Base-by-base conservation (phyloP, 2,329 filamentous ascomycete genomes). In the Bipolaris oryzae region DNA sequence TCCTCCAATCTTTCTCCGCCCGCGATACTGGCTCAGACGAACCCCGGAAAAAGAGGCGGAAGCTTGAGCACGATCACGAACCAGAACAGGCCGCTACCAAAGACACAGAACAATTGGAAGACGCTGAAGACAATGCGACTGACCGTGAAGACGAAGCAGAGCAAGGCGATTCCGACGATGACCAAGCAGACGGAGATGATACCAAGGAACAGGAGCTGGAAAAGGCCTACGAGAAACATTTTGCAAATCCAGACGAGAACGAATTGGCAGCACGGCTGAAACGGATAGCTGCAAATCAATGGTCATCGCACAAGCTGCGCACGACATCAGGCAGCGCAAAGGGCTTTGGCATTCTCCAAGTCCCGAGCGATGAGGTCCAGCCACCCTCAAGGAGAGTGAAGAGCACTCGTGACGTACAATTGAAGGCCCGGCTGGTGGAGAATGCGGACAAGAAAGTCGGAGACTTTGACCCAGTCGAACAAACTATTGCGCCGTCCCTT, bases 221-320 rank as follows among this genome's bases (percentile, higher is more conserved):
- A 5, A 90, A 96, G 73, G 89, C 91, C 0, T 97, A 96, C 69
- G 89, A 95, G 61, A 78, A 80, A 7, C 94, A 97, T 76, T 96
- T 96, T 72, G 85, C 86, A 33, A 82, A 82, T 39, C 86, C 87
- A 0, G 84, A 93, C 43, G 85, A 89, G 46, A 80, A 82, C 5
- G 76, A 83, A 39, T 77, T 92, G 7, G 78, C 82, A 1, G 77
- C 78, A 63, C 84, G 77, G 34, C 69, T 85, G 34, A 76, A 82
- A 56, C 75, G 78, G 18, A 77, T 81, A 28, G 70, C 77, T 6
- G 71, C 77, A 10, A 81, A 80, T 42, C 76, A 81, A 58, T 87
- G 83, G 84, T 71, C 71, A 6, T 74, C 71, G 10, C 73, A 74
- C 28, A 82, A 78, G 57, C 73, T 71, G 20, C 48, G 66, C 49